phyloP scores from a whole-genome alignment of 371 early-diverging fungal genomes.

The Zopfochytrium polystomum region DNA sequence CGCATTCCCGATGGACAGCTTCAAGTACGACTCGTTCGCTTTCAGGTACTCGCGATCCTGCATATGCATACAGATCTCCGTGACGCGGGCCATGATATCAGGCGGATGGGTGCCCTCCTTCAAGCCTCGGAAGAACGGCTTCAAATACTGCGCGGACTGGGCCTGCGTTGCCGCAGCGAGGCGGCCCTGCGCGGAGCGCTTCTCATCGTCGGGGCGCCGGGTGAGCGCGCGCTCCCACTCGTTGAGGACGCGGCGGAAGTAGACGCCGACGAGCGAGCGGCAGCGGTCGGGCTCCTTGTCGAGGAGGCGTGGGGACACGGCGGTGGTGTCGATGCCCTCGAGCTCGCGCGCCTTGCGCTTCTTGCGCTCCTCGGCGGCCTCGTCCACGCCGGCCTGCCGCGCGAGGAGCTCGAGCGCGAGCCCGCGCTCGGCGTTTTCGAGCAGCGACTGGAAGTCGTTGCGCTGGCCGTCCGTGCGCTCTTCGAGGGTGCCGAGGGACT shows the following conservation, averaged over 20 bases:
- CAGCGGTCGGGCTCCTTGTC: conserved; percentile 72
- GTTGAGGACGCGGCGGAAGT: conserved; percentile 71
- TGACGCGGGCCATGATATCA: conserved; percentile 82
- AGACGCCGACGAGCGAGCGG: conserved; percentile 74
- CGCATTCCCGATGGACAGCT: conserved; percentile 93
- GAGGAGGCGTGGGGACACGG: conserved; percentile 61
- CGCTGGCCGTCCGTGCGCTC: conserved; percentile 76
- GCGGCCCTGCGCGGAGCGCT: conserved; percentile 79
- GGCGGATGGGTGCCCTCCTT: conserved; percentile 73
- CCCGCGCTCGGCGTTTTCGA: conserved; percentile 83
- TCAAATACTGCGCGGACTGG: conserved; percentile 82
- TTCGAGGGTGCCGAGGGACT: conserved; percentile 80
- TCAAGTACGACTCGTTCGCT: conserved; percentile 92
- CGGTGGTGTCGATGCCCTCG: conserved; percentile 53
- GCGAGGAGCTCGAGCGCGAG: conserved; percentile 71
- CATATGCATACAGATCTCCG: conserved; percentile 83
- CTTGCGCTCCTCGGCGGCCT: conserved; percentile 21
- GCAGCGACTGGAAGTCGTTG: conserved; percentile 80
- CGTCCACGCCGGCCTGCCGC: conserved; percentile 29
- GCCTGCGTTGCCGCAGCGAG: conserved; percentile 73
- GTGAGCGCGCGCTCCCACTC: conserved; percentile 87
- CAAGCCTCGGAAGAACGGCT: conserved; percentile 83
- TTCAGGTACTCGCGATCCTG: conserved; percentile 84
- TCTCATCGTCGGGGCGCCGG: conserved; percentile 69
- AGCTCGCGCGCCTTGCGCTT: conserved; percentile 28